Conservation (phyloP, 208 protist genomes). For the Wallacemonas sp. region DNA sequence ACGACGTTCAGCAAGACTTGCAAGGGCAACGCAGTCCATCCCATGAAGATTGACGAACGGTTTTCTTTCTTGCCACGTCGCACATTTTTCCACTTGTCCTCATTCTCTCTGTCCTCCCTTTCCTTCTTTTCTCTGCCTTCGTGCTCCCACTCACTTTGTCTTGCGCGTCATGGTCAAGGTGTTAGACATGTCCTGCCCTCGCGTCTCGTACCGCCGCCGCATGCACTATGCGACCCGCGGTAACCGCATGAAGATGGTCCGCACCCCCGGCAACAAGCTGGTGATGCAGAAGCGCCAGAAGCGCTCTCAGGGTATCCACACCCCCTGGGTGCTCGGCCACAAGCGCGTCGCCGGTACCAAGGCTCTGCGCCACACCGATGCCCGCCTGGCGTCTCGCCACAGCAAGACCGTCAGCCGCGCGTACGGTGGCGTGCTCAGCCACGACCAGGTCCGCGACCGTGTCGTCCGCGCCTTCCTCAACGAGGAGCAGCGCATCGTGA, state of each 20-base stretch:
- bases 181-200: slow-evolving; percentile 63
- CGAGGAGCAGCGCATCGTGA: slow-evolving; percentile 99
- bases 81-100: background rate
- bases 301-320: slow-evolving; percentile 91
- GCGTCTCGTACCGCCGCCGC: slow-evolving; percentile 77
- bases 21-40: too few relatives aligned
- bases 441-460: slow-evolving; percentile 94
- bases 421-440: slow-evolving; percentile 97
- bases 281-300: slow-evolving; percentile 96
- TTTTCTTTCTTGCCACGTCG: too few relatives aligned
- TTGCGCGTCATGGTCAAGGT: slow-evolving; percentile 44
- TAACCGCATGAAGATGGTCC: slow-evolving; percentile 83
- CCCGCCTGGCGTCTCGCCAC: slow-evolving; percentile 81
- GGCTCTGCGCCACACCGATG: slow-evolving; percentile 91
- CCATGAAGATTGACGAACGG: too few relatives aligned
- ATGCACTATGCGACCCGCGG: slow-evolving; percentile 79
- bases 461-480: slow-evolving; percentile 98
- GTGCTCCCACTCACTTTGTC: background rate
- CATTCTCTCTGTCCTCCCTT: background rate
- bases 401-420: slow-evolving; percentile 96
- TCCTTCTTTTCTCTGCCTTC: slow-evolving; percentile 4
- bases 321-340: slow-evolving; percentile 92
- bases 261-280: slow-evolving; percentile 93
- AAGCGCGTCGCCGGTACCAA: slow-evolving; percentile 92
- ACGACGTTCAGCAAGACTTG: too few relatives aligned